Evolutionary conservation across 23 red algal genomes (phyloP).

Genomic region (Gracilaria vermiculophylla): DNA sequence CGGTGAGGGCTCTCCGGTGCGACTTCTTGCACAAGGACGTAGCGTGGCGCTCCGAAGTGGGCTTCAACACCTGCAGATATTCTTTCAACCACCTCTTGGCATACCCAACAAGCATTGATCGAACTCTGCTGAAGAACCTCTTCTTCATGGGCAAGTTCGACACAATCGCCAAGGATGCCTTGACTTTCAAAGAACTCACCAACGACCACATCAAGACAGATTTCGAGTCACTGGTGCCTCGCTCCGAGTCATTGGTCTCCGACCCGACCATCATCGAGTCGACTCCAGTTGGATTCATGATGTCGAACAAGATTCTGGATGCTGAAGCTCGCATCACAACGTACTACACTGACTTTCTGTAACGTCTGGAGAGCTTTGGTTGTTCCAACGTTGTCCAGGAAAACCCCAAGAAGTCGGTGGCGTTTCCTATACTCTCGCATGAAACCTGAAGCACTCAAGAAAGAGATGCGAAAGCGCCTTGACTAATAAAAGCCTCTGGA

Average conservation of each 20-base stretch:
- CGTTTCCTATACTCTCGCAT: not conserved
- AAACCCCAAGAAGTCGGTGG: conserved; percentile 24
- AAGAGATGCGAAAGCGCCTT: not conserved
- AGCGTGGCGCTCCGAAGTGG: too few relatives aligned
- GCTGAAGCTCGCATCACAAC: conserved; percentile 19
- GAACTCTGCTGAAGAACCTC: conserved; percentile 24
- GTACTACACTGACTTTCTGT: conserved; percentile 18
- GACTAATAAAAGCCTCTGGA: not conserved
- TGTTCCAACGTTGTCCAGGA: not conserved
- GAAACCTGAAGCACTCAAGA: not conserved
- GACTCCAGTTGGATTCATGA: not conserved
- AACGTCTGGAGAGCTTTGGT: conserved; percentile 38
- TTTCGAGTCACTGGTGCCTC: not conserved
- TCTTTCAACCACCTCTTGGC: too few relatives aligned
- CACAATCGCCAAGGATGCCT: not conserved
- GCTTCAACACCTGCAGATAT: too few relatives aligned
- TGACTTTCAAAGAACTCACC: not conserved
- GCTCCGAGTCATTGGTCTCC: not conserved
- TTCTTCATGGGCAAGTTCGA: conserved; percentile 35
- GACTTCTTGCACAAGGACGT: too few relatives aligned
- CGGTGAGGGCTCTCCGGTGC: too few relatives aligned
- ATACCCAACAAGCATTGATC: conserved; percentile 2
- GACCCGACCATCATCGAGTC: conserved; percentile 15
- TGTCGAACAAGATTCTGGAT: conserved; percentile 11
- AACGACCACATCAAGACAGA: not conserved